Percentiles rank a stretch among this genome's conserved stretches.
Conservation (phyloP, 192 early-diverging fungal genomes). For the Piromyces sp. region DNA sequence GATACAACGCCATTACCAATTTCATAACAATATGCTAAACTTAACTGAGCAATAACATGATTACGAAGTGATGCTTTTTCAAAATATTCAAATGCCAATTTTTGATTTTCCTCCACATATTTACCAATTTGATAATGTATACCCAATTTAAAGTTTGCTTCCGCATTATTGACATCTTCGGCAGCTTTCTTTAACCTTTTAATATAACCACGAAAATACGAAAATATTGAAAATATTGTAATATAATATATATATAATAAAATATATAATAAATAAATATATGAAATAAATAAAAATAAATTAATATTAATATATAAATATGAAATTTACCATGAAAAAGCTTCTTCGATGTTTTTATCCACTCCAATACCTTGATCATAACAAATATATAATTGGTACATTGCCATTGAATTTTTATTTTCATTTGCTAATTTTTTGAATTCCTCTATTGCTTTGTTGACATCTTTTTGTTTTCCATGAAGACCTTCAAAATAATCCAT, state of each 20-base stretch:
- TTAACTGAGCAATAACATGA: background rate
- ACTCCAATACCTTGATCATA: background rate
- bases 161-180: background rate
- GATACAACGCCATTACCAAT: background rate
- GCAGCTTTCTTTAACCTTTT: background rate
- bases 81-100: background rate
- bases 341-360: background rate
- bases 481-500: background rate
- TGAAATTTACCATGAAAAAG: background rate
- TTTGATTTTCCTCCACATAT: background rate
- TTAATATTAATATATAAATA: too few species aligned
- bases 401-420: background rate
- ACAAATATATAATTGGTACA: background rate
- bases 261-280: too few species aligned
- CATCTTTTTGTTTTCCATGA: background rate
- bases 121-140: background rate
- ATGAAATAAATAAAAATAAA: too few species aligned
- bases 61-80: background rate
- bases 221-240: too few species aligned
- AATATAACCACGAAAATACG: too few species aligned
- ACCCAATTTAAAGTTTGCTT: background rate
- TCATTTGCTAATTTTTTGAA: background rate
- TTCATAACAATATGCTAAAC: background rate
- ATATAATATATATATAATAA: too few species aligned
- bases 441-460: background rate